Base-by-base conservation (phyloP, 345 rosid species). In the Populus tremula region DNA sequence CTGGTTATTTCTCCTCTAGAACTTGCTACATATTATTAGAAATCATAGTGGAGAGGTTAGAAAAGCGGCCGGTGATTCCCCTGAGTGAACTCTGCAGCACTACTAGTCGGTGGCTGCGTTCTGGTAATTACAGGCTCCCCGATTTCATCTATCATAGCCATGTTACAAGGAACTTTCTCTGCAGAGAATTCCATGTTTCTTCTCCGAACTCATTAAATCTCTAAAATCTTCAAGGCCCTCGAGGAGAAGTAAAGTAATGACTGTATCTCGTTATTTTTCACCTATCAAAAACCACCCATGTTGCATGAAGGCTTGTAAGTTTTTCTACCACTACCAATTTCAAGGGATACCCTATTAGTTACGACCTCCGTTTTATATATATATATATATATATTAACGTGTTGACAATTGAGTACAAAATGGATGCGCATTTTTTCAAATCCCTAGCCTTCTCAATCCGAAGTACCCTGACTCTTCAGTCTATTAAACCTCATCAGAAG, bases 241-340 rank as follows among this genome's bases (percentile, higher is more conserved):
- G 35, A 65, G 20, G 31, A 31, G 11, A 65, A 31, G 8, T 12
- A 65, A 6, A 65, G 2, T 8, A 31, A 0, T 11, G 69, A 18
- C 33, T 16, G 21, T 12, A 5, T 7, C 5, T 39, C 36, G 18
- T 29, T 14, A 64, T 11, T 25, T 18, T 23, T 64, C 64, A 85
- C 92, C 86, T 77, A 47, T 88, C 90, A 23, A 88, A 85, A 5
- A 88, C 83, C 3, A 86, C 93, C 88, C 93, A 85, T 62, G 88
- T 76, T 1, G 90, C 84, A 6, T 82, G 84, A 66, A 85, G 88
- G 79, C 78, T 85, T 16, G 83, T 65, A 71, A 85, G 83, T 69
- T 81, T 84, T 78, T 85, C 87, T 2, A 73, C 82, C 38, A 85
- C 75, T 10, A 81, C 73, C n/a, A 64, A 70, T 69, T 69, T 82